These are phyloP conservation scores for Pseudonitzschia multistriata DNA, from an alignment of 108 stramenopile species.

Conservation along the genomic window DNA sequence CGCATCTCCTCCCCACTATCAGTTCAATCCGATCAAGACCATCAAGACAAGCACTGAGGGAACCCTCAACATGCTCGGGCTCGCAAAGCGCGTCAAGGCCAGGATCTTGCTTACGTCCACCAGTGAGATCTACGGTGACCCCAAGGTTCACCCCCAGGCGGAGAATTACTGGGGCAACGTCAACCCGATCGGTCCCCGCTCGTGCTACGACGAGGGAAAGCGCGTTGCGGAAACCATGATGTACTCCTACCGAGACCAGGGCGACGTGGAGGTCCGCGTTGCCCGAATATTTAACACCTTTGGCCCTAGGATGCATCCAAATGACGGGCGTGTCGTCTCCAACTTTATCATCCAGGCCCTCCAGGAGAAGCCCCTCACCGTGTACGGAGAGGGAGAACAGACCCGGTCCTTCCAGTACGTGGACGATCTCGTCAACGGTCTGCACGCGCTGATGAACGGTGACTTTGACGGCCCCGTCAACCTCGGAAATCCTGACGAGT, in stretches of 20 bases:
- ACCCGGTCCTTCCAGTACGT: slow-evolving; percentile 99
- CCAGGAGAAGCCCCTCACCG: slow-evolving; percentile 92
- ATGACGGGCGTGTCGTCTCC: slow-evolving; percentile 97
- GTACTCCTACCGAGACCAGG: slow-evolving; percentile 93
- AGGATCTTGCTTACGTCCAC: slow-evolving; percentile 95
- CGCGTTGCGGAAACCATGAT: slow-evolving; percentile 99
- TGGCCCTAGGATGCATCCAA: slow-evolving; percentile 98
- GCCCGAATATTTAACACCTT: slow-evolving; percentile 99
- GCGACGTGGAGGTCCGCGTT: slow-evolving; percentile 92
- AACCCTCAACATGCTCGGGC: slow-evolving; percentile 98
- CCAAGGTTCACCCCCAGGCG: slow-evolving; percentile 90
- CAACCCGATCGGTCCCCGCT: slow-evolving; percentile 95
- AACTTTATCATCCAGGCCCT: slow-evolving; percentile 99
- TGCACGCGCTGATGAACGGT: slow-evolving; percentile 96
- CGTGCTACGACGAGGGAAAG: slow-evolving; percentile 99
- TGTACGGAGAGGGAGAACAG: slow-evolving; percentile 96
- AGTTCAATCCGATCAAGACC: slow-evolving; percentile 99
- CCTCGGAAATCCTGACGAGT: slow-evolving; percentile 98
- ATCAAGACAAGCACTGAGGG: slow-evolving; percentile 98
- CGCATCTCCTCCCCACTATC: slow-evolving; percentile 99
- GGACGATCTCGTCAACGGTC: slow-evolving; percentile 95
- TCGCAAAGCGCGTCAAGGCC: slow-evolving; percentile 97
- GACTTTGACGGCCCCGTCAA: slow-evolving; percentile 92
- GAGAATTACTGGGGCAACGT: slow-evolving; percentile 99
- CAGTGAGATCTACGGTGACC: slow-evolving; percentile 90